Evolutionary conservation across 345 rosid genomes (phyloP).

Genomic region (Rhodomyrtus tomentosa): DNA sequence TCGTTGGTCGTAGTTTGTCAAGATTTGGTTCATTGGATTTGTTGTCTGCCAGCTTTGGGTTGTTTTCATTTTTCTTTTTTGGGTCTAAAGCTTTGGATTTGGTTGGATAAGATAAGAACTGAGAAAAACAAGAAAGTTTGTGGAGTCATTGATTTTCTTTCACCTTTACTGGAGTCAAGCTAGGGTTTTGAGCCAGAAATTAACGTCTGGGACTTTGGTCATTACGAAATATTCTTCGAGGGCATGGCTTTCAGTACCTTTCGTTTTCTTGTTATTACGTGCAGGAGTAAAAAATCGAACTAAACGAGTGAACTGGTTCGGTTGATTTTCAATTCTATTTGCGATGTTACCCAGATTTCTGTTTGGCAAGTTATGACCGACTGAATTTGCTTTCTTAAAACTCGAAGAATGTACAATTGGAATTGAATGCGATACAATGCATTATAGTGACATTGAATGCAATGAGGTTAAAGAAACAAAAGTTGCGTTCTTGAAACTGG

Average conservation of each 20-base stretch:
- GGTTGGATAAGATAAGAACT: not conserved
- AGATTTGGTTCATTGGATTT: not conserved
- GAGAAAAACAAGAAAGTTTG: not conserved
- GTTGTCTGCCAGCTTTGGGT: not conserved
- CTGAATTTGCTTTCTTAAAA: not conserved
- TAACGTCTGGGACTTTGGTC: not conserved
- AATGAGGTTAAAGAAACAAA: not conserved
- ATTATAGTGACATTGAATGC: not conserved
- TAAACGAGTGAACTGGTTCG: not conserved
- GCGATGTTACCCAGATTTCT: not conserved
- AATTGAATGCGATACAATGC: not conserved
- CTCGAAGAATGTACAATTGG: not conserved
- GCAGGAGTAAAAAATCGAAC: not conserved
- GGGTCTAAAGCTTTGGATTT: not conserved
- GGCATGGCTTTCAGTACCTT: not conserved
- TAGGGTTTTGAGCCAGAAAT: not conserved
- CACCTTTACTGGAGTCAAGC: not conserved
- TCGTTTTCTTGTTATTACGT: not conserved
- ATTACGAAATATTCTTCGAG: not conserved
- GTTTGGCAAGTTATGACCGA: not conserved
- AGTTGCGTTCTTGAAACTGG: not conserved
- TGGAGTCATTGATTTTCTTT: not conserved
- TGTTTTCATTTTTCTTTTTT: too few relatives aligned
- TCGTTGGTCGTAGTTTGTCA: not conserved
- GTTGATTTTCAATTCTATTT: not conserved